A percentile compares a stretch with the other conserved stretches of the same genome.
Evolutionary conservation across 495 filamentous ascomycete genomes (phyloP).

Genomic region (Aspergillus cavernicola): DNA sequence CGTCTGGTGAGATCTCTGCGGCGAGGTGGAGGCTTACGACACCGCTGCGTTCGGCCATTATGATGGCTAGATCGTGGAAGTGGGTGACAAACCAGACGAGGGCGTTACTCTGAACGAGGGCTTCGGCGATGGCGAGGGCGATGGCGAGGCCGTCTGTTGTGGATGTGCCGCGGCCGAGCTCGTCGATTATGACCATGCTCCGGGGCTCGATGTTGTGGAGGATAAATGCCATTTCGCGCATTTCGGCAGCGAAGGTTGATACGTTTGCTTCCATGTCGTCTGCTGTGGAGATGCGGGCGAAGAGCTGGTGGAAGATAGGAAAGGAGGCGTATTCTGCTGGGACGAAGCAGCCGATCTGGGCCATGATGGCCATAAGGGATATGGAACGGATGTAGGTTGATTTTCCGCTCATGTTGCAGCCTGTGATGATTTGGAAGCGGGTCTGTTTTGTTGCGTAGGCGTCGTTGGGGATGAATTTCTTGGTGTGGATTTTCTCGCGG

Average conservation of each 20-base stretch:
- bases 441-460: constrained; percentile 73
- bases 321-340: constrained; percentile 81
- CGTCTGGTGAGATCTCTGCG: constrained; percentile 54
- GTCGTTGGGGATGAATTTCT: constrained; percentile 80
- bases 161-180: constrained; percentile 89
- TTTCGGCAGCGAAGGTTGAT: constrained; percentile 90
- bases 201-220: constrained; percentile 68
- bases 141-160: constrained; percentile 84
- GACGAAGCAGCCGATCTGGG: constrained; percentile 88
- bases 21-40: constrained; percentile 80
- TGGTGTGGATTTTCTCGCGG: constrained; percentile 63
- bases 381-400: constrained; percentile 89
- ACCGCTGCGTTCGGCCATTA: constrained; percentile 67
- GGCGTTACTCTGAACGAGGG: constrained; percentile 69
- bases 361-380: constrained; percentile 84
- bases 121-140: constrained; percentile 84
- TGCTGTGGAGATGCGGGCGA: constrained; percentile 79
- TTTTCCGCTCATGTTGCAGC: constrained; percentile 99
- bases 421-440: constrained; percentile 90
- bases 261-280: constrained; percentile 89
- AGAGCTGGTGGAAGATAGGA: constrained; percentile 75
- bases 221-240: constrained; percentile 94
- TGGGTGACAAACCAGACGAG: constrained; percentile 93
- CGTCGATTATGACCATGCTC: constrained; percentile 85
- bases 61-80: constrained; percentile 75